Conservation (phyloP, 331 rosid species). For the Arachis monticola region DNA sequence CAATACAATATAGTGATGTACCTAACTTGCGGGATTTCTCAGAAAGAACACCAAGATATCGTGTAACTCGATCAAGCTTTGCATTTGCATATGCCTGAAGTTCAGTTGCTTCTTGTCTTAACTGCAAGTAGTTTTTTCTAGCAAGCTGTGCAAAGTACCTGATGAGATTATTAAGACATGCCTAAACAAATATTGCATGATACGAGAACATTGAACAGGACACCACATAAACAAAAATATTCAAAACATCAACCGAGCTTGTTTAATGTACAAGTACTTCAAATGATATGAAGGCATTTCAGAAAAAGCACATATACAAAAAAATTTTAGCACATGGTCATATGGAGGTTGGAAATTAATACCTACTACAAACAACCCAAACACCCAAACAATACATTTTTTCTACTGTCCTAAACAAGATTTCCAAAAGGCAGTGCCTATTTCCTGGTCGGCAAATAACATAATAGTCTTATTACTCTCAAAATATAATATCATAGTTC, state of each 20-base stretch:
- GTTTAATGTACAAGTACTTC: conserved; percentile 3
- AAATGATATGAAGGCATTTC: conserved; percentile 5
- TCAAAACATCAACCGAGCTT: conserved; percentile 9
- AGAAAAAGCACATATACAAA: conserved; percentile 9
- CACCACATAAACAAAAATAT: conserved; percentile 1
- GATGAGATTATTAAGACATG: conserved; percentile 32
- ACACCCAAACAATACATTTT: not conserved
- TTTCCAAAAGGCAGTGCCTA: not conserved
- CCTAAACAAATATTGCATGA: conserved; percentile 16
- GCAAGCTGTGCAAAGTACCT: conserved; percentile 73
- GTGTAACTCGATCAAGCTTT: conserved; percentile 86
- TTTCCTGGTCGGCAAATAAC: not conserved
- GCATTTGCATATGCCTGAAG: conserved; percentile 92
- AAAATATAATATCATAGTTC: not conserved
- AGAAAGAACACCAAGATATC: conserved; percentile 94
- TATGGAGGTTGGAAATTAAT: not conserved
- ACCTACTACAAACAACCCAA: conserved; percentile 5
- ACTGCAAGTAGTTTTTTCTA: conserved; percentile 78
- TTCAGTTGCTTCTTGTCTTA: conserved; percentile 94
- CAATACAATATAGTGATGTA: conserved; percentile 40
- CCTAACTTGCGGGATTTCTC: conserved; percentile 84
- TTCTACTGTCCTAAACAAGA: not conserved
- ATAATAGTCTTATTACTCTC: not conserved
- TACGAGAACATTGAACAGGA: conserved; percentile 7
- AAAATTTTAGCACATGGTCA: not conserved